Percentiles rank a stretch among this genome's conserved stretches.
These are phyloP conservation scores for Galerina marginata DNA, from an alignment of 768 basidiomycete species.

Conservation along the genomic window DNA sequence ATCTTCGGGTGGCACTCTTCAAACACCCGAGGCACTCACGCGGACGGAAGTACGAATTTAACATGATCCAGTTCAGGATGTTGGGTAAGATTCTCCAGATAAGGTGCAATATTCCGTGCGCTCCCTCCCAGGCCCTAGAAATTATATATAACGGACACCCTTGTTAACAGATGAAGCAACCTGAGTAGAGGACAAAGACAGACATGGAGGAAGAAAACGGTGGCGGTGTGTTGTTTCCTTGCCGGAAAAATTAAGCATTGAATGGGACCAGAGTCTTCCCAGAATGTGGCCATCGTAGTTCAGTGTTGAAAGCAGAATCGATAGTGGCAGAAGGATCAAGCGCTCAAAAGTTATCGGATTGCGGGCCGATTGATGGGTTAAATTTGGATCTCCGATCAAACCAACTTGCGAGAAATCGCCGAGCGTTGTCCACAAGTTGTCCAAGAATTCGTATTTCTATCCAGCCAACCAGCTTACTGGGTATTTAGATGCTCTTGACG, in stretches of 20 bases:
- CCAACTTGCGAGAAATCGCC: no score
- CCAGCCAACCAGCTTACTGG: no score
- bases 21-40: slow-evolving; percentile 46
- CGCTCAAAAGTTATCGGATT: no score
- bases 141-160: background rate
- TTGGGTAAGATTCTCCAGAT: slow-evolving; percentile 62
- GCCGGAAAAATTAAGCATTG: slow-evolving; percentile 57
- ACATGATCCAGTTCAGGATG: slow-evolving; percentile 65
- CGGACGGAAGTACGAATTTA: slow-evolving; percentile 88
- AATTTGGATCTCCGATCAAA: no score
- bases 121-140: slow-evolving; percentile 84
- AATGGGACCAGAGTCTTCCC: background rate
- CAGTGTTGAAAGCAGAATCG: background rate
- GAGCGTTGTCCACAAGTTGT: no score
- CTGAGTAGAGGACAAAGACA: slow-evolving; percentile 27
- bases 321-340: background rate
- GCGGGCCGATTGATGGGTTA: no score
- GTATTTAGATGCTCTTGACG: no score
- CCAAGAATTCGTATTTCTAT: no score
- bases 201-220: slow-evolving; percentile 89
- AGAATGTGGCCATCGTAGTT: background rate
- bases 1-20: no score
- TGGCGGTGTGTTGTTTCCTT: slow-evolving; percentile 71
- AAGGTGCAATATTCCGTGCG: slow-evolving; percentile 72
- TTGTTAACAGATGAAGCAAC: background rate